These are phyloP conservation scores for Pilasporangium apinafurcum DNA, from an alignment of 352 stramenopile species.

Conservation along the genomic window DNA sequence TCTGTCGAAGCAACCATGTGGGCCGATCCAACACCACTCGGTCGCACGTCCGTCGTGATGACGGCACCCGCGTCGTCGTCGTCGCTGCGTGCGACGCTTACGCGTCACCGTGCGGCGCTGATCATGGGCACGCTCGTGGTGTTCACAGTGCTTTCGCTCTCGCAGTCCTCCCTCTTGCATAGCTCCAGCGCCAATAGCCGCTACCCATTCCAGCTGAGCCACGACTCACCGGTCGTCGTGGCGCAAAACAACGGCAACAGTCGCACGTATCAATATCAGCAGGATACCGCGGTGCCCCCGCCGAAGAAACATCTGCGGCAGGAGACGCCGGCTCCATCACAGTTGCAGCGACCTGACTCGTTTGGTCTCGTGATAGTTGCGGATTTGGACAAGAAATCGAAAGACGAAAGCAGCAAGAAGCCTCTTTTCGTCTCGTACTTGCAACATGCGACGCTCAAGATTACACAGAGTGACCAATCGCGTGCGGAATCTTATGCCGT, in stretches of 20 bases:
- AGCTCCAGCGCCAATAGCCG: conserved; percentile 3
- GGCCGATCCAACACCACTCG: conserved; percentile 18
- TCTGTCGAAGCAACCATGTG: conserved; percentile 59
- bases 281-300: conserved; percentile 7
- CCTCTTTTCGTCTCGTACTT: conserved; percentile 89
- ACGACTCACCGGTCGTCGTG: neutral
- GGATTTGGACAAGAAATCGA: conserved; percentile 94
- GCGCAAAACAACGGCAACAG: too few species aligned
- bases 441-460: conserved; percentile 86
- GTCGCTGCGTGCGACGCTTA: conserved; percentile 33
- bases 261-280: too few species aligned
- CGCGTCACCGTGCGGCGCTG: conserved; percentile 39
- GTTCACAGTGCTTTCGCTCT: conserved; percentile 63
- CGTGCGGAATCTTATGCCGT: conserved; percentile 52
- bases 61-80: conserved; percentile 8
- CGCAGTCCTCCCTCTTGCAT: conserved; percentile 27
- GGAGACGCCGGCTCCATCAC: conserved; percentile 13
- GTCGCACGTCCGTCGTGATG: conserved; percentile 12
- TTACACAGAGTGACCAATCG: conserved; percentile 28
- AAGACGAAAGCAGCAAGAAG: conserved; percentile 84
- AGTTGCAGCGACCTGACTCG: conserved; percentile 45
- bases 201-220: conserved; percentile 9
- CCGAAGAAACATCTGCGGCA: conserved; percentile 18
- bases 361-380: conserved; percentile 91
- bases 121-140: conserved; percentile 38